These are phyloP conservation scores for Symbiodinium pilosum DNA, from an alignment of 73 alveolate genomes.

Conservation along the genomic window DNA sequence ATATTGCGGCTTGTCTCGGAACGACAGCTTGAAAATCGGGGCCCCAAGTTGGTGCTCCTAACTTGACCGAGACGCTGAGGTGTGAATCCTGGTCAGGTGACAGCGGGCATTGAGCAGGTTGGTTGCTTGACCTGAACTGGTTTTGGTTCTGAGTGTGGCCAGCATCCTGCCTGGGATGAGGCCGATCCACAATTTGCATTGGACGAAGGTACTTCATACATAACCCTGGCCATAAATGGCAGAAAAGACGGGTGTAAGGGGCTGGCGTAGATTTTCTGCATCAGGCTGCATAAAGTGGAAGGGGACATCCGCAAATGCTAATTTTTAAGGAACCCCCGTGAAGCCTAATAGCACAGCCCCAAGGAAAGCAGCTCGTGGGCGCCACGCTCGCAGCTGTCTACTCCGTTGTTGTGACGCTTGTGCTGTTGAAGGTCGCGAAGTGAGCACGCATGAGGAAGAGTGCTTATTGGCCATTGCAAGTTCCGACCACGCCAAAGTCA, in stretches of 20 bases:
- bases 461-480: no score
- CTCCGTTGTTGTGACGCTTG: conserved; percentile 20
- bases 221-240: no score
- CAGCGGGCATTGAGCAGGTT: conserved; percentile 11
- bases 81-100: background rate
- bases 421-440: conserved; percentile 53
- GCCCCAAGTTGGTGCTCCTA: background rate
- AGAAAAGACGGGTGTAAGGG: no score
- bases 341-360: background rate
- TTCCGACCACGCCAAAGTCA: no score
- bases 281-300: background rate
- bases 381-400: conserved; percentile 25
- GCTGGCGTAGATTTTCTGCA: no score
- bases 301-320: background rate
- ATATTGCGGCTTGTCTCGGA: background rate
- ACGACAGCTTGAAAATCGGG: background rate
- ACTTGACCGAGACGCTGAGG: background rate
- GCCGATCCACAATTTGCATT: no score
- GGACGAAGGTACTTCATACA: no score
- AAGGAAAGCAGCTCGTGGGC: conserved; percentile 32
- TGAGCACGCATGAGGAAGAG: no score
- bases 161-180: no score
- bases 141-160: no score
- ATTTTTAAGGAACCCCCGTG: background rate
- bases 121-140: conserved; percentile 13